Percentiles rank a stretch among this genome's conserved stretches.
Evolutionary conservation across 1,139 yeast species (phyloP).

Genomic region (Yamadazyma aaseri): DNA sequence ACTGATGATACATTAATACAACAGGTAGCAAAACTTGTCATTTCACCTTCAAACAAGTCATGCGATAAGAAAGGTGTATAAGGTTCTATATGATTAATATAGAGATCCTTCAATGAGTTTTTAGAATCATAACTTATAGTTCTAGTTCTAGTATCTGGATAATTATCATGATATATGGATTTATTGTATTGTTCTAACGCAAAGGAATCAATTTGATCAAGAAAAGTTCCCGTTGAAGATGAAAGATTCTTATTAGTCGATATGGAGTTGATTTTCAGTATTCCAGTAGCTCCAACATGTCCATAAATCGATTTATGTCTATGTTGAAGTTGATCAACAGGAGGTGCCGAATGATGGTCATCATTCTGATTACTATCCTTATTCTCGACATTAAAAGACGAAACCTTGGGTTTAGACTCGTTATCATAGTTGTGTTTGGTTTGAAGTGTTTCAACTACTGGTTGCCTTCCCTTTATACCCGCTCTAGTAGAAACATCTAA

Average conservation of each 20-base stretch:
- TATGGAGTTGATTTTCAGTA: constrained; percentile 7
- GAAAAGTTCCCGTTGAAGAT: constrained; percentile 17
- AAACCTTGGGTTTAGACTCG: too few relatives aligned
- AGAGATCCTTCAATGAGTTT: constrained; percentile 11
- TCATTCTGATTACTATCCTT: too few relatives aligned
- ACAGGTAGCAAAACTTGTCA: constrained; percentile 18
- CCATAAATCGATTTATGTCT: not conserved
- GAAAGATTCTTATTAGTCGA: constrained; percentile 11
- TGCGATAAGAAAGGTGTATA: constrained; percentile 20
- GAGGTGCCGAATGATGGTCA: constrained; percentile 2
- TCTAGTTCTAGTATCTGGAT: not conserved
- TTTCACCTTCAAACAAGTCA: constrained; percentile 12
- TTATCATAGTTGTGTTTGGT: not conserved
- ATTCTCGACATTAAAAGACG: not conserved
- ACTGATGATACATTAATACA: constrained; percentile 20
- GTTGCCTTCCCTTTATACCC: not conserved
- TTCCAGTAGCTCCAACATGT: not conserved
- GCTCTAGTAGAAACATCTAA: not conserved
- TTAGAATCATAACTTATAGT: constrained; percentile 1
- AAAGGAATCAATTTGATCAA: constrained; percentile 15
- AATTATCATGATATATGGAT: constrained; percentile 3
- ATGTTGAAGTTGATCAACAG: not conserved
- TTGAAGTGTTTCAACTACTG: not conserved
- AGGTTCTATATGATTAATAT: constrained; percentile 17
- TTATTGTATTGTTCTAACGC: constrained; percentile 14